Evolutionary conservation across 2,329 filamentous ascomycete species (phyloP).

Genomic region (Clonostachys rhizophaga): DNA sequence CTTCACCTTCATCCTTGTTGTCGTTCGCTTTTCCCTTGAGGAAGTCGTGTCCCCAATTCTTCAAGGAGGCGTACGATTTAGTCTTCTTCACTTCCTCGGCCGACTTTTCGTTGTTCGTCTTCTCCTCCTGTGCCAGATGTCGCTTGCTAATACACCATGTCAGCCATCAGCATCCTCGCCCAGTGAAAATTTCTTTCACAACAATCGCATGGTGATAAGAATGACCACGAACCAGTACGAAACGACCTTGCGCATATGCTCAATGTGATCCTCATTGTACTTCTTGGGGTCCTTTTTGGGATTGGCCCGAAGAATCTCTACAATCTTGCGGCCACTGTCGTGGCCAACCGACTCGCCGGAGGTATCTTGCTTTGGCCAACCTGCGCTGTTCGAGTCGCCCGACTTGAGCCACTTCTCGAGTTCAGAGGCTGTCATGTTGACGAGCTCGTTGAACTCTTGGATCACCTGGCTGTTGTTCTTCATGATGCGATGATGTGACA

Average conservation of each 20-base stretch:
- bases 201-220: not conserved
- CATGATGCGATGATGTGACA: not conserved
- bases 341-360: slow-evolving; percentile 60
- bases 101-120: slow-evolving; percentile 48
- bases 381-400: slow-evolving; percentile 51
- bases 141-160: slow-evolving; percentile 37
- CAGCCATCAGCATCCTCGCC: not conserved
- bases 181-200: not conserved
- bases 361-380: slow-evolving; percentile 54
- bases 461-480: slow-evolving; percentile 21
- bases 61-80: slow-evolving; percentile 52
- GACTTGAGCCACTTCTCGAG: slow-evolving; percentile 57
- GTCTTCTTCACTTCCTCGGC: slow-evolving; percentile 37
- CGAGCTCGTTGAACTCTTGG: slow-evolving; percentile 60
- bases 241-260: slow-evolving; percentile 60
- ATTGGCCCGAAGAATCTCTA: slow-evolving; percentile 58
- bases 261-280: slow-evolving; percentile 50
- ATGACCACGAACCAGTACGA: slow-evolving; percentile 45
- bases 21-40: slow-evolving; percentile 29
- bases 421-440: slow-evolving; percentile 61
- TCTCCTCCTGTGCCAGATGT: slow-evolving; percentile 60
- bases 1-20: slow-evolving; percentile 5
- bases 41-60: slow-evolving; percentile 57
- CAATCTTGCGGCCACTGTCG: slow-evolving; percentile 58
- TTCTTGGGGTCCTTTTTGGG: slow-evolving; percentile 49